Evolutionary conservation across 2,329 filamentous ascomycete genomes (phyloP).

Genomic region (Myriosclerotinia curreyana): DNA sequence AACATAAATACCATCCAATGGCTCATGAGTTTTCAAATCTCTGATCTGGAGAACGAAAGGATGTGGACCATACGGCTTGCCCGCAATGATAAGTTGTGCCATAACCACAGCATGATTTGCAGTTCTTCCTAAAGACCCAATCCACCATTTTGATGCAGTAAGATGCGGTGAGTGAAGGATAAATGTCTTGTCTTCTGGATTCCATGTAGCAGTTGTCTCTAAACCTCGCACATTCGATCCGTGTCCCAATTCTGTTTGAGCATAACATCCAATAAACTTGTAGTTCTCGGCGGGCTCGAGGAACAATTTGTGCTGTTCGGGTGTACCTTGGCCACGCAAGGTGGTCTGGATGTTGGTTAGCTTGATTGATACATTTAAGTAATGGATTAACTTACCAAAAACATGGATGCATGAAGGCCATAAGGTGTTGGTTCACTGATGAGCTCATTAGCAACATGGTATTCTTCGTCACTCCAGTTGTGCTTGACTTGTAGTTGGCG

Average conservation of each 20-base stretch:
- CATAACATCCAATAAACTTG: constrained; percentile 74
- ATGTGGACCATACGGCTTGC: constrained; percentile 69
- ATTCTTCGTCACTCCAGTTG: constrained; percentile 65
- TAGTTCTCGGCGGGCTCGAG: constrained; percentile 66
- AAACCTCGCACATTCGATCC: constrained; percentile 70
- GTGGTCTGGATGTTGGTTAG: constrained; percentile 51
- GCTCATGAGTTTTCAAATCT: constrained; percentile 66
- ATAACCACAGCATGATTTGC: constrained; percentile 78
- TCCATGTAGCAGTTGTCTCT: constrained; percentile 56
- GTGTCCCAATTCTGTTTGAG: constrained; percentile 77
- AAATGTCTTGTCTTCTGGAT: constrained; percentile 70
- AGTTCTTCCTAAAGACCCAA: constrained; percentile 70
- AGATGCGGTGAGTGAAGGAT: constrained; percentile 69
- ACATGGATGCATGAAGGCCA: constrained; percentile 68
- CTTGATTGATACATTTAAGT: neutral
- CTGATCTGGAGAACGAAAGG: constrained; percentile 75
- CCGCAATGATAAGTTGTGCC: constrained; percentile 68
- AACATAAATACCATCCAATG: constrained; percentile 66
- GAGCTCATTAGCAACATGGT: constrained; percentile 61
- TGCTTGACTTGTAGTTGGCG: constrained; percentile 64
- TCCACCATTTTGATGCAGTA: constrained; percentile 83
- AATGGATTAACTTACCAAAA: constrained; percentile 48
- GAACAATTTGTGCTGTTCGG: constrained; percentile 71
- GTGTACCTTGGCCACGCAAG: constrained; percentile 66
- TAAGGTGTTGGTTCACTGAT: constrained; percentile 73